Base-by-base conservation (phyloP, 1,284 basidiomycete genomes). In the Cryptococcus sp. region DNA sequence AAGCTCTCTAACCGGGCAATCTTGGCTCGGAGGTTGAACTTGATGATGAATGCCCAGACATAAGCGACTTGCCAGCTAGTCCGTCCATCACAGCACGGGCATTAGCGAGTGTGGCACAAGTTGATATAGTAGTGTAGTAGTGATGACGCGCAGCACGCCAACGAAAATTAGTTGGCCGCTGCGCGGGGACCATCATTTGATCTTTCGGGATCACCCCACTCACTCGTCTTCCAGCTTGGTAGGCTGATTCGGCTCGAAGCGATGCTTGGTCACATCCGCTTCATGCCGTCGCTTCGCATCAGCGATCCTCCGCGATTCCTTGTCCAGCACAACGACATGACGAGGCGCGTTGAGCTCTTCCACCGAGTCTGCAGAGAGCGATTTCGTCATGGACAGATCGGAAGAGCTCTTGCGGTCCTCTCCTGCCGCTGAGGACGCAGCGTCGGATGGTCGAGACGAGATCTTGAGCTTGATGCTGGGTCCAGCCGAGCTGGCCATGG, bases 1-100 rank as follows among this genome's bases (percentile, higher is more conserved):
- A 73, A 45, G 50, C 61, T 64, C 47, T 74, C 72, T 8, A 77
- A 58, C 17, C 64, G 61, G 16, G 61, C 55, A 41, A 77, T 74
- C 39, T 65, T 60, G 43, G 58, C 55, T 16, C 61, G 39, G 39
- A 69, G 51, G n/a, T 68, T 69, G 61, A 77, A 77, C 58, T 74
- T 75, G 56, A 66, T 55, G 40, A 76, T 74, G 58, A 77, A 77
- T 27, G 71, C 70, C 76, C 76, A 77, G 15, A 67, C 63, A 52
- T 76, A 77, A 3, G 74, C 70, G 22, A 76, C 72, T 63, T 77
- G 74, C 76, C 76, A 77, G 58, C 76, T 77, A 57, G 25, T 4
- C 41, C 50, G 11, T 27, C 46, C 17, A 38, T 27, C 27, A 54
- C 11, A 27, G n/a, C 20, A 54, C 43, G 27, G 23, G 50, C 27